Evolutionary conservation across 2,329 filamentous ascomycete species (phyloP).

Genomic region (Epichloe uncinata): DNA sequence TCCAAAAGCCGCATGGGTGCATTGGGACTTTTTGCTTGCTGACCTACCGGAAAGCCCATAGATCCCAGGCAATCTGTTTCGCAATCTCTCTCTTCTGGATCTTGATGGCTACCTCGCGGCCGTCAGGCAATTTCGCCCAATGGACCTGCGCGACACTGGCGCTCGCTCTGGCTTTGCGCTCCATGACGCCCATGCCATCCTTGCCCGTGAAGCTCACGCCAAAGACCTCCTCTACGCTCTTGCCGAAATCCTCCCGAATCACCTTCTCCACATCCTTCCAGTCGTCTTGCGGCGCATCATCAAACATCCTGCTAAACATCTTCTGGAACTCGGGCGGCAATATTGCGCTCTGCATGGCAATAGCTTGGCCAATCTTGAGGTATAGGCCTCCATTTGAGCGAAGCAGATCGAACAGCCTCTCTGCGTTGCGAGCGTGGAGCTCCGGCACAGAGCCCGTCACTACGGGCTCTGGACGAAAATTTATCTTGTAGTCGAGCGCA

Average conservation of each 20-base stretch:
- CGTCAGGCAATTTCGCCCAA: slow-evolving; percentile 77
- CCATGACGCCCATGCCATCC: slow-evolving; percentile 52
- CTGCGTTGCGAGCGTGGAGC: slow-evolving; percentile 71
- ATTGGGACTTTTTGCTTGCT: neutral
- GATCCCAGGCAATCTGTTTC: slow-evolving; percentile 82
- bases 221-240: slow-evolving; percentile 79
- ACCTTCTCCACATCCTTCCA: slow-evolving; percentile 81
- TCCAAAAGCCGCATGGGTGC: neutral
- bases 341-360: slow-evolving; percentile 94
- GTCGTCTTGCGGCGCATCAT: slow-evolving; percentile 85
- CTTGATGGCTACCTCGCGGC: slow-evolving; percentile 87
- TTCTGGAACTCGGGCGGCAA: slow-evolving; percentile 88
- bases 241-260: slow-evolving; percentile 79
- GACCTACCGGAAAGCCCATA: slow-evolving; percentile 81
- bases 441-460: slow-evolving; percentile 61
- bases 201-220: slow-evolving; percentile 69
- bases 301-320: slow-evolving; percentile 96
- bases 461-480: slow-evolving; percentile 72
- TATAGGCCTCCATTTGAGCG: slow-evolving; percentile 84
- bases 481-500: slow-evolving; percentile 90
- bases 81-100: slow-evolving; percentile 92
- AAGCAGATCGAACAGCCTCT: slow-evolving; percentile 69
- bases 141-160: slow-evolving; percentile 96
- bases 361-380: slow-evolving; percentile 94
- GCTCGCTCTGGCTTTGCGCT: slow-evolving; percentile 51